Evolutionary conservation across 495 filamentous ascomycete genomes (phyloP).

Genomic region (Penicillium malachiteum): DNA sequence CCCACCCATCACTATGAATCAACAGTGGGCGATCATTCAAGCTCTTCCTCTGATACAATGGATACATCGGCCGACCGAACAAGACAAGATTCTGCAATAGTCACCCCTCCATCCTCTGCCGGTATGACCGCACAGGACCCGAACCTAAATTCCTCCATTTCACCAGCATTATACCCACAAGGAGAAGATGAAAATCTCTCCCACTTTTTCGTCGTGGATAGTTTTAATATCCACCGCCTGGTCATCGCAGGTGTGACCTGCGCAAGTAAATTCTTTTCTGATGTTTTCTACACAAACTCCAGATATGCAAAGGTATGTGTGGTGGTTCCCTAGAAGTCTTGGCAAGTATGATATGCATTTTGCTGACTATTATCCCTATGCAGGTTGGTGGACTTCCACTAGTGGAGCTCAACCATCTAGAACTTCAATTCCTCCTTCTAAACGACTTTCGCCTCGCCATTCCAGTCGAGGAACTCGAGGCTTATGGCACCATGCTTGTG

Average conservation of each 20-base stretch:
- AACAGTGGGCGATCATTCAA: conserved; percentile 11
- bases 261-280: conserved; percentile 99
- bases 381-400: conserved; percentile 96
- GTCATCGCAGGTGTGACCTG: conserved; percentile 98
- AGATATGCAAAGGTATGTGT: conserved; percentile 92
- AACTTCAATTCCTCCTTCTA: conserved; percentile 92
- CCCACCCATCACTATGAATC: conserved; percentile 20
- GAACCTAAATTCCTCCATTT: conserved; percentile 32
- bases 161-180: conserved; percentile 35
- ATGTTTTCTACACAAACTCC: conserved; percentile 99
- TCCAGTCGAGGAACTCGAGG: conserved; percentile 91
- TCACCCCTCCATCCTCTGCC: conserved; percentile 37
- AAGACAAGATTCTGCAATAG: conserved; percentile 28
- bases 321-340: conserved; percentile 9
- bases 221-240: conserved; percentile 96
- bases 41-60: conserved; percentile 11
- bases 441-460: conserved; percentile 97
- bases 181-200: conserved; percentile 61
- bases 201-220: conserved; percentile 96
- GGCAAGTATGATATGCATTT: not conserved
- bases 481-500: conserved; percentile 97
- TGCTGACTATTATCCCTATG: conserved; percentile 2
- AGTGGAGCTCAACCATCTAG: conserved; percentile 93
- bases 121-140: conserved; percentile 35
- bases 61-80: conserved; percentile 14